These are phyloP conservation scores for Kurtzmaniella quercitrusa DNA, from an alignment of 1,139 yeast species.

Conservation along the genomic window DNA sequence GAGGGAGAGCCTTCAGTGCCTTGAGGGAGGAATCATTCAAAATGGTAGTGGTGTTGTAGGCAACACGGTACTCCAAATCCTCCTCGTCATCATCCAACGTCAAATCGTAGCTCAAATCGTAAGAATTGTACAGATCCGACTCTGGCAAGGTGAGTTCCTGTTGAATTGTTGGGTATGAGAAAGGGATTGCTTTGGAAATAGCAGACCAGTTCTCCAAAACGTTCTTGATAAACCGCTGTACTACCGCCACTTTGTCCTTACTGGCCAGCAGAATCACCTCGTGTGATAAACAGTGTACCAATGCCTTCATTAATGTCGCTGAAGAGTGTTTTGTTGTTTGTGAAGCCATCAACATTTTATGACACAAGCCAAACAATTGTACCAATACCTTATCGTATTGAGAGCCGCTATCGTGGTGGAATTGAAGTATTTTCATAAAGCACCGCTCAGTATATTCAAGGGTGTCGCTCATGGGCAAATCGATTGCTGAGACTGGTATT, in stretches of 20 bases:
- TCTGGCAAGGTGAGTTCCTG: conserved; percentile 12
- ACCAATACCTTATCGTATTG: conserved; percentile 24
- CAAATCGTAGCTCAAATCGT: conserved; percentile 28
- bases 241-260: conserved; percentile 43
- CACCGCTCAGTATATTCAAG: conserved; percentile 29
- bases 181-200: conserved; percentile 13
- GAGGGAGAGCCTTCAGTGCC: not conserved
- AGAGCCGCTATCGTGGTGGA: conserved; percentile 9
- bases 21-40: conserved; percentile 10
- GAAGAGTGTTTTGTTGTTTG: conserved; percentile 43
- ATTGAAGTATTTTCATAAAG: conserved; percentile 11
- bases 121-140: conserved; percentile 14
- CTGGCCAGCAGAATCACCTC: conserved; percentile 42
- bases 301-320: conserved; percentile 41
- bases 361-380: conserved; percentile 40
- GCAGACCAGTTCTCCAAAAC: conserved; percentile 41
- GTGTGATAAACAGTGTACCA: conserved; percentile 51
- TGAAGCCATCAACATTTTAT: conserved; percentile 25
- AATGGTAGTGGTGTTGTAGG: conserved; percentile 15
- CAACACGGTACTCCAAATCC: conserved; percentile 13
- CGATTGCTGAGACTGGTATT: conserved; percentile 38
- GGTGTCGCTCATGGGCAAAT: conserved; percentile 46
- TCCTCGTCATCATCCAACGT: conserved; percentile 23
- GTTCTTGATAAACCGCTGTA: conserved; percentile 48
- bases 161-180: conserved; percentile 14